These are phyloP conservation scores for Neopestalotiopsis sp. DNA, from an alignment of 2,329 filamentous ascomycete species.

Conservation along the genomic window DNA sequence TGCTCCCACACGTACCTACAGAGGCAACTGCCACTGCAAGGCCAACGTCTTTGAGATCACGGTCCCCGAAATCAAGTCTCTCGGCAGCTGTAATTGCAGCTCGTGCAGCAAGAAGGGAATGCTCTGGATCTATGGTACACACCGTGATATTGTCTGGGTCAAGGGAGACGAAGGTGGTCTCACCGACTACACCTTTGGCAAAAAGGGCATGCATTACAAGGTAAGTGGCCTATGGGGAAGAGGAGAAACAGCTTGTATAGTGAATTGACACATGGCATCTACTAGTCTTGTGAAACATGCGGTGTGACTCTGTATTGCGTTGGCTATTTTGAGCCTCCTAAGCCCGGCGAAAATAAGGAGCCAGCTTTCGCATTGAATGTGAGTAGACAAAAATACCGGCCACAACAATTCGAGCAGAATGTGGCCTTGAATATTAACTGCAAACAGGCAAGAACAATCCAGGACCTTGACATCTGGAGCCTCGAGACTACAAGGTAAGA, in stretches of 20 bases:
- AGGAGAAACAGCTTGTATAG: neutral
- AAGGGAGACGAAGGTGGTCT: conserved; percentile 49
- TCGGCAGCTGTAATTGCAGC: conserved; percentile 69
- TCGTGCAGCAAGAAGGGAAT: conserved; percentile 61
- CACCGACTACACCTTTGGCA: conserved; percentile 49
- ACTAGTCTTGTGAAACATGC: conserved; percentile 57
- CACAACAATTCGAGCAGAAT: neutral
- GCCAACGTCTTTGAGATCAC: conserved; percentile 56
- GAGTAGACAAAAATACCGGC: conserved; percentile 21
- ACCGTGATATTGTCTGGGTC: conserved; percentile 45
- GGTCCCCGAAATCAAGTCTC: conserved; percentile 62
- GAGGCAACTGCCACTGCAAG: conserved; percentile 64
- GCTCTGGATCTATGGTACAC: conserved; percentile 38
- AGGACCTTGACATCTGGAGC: conserved; percentile 47
- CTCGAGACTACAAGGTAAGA: conserved; percentile 43
- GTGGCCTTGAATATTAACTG: neutral
- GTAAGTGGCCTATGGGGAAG: conserved; percentile 28
- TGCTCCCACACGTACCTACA: conserved; percentile 44
- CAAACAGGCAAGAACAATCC: conserved; percentile 46
- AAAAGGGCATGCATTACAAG: conserved; percentile 45
- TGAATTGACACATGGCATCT: neutral
- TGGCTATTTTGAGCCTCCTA: conserved; percentile 26
- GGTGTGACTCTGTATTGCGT: conserved; percentile 47
- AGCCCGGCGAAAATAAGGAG: conserved; percentile 32
- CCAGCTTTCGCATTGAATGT: conserved; percentile 48